phyloP scores from a whole-genome alignment of 805 yeast genomes.

The Zygotorulaspora sp. region DNA sequence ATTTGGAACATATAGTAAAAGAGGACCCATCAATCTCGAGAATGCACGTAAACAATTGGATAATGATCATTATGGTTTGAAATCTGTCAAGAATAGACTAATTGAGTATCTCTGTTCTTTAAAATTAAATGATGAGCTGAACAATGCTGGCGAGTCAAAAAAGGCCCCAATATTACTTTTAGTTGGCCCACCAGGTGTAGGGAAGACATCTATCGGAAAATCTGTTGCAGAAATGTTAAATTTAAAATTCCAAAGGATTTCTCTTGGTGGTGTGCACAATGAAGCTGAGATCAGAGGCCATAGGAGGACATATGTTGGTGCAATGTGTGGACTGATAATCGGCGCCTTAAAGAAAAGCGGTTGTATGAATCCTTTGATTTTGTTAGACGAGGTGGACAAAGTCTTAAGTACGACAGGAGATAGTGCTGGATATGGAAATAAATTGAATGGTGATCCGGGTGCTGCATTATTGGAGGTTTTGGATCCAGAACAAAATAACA shows the following conservation, averaged over 20 bases:
- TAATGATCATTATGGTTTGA: conserved; percentile 74
- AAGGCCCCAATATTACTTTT: conserved; percentile 68
- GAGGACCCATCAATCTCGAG: conserved; percentile 42
- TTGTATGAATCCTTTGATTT: conserved; percentile 75
- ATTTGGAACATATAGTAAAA: conserved; percentile 39
- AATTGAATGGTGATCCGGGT: conserved; percentile 77
- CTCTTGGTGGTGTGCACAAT: conserved; percentile 83
- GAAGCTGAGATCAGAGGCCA: conserved; percentile 90
- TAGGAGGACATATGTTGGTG: conserved; percentile 85
- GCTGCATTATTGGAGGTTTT: conserved; percentile 84
- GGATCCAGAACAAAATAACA: conserved; percentile 82
- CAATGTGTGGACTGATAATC: conserved; percentile 81
- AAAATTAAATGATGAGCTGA: conserved; percentile 42
- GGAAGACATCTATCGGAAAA: conserved; percentile 81
- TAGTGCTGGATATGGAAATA: conserved; percentile 22
- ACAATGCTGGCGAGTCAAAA: conserved; percentile 9
- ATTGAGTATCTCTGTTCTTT: conserved; percentile 77
- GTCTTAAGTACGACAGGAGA: conserved; percentile 42
- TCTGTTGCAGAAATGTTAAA: conserved; percentile 73
- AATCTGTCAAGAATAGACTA: conserved; percentile 66
- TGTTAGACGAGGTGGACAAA: conserved; percentile 84
- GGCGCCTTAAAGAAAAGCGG: conserved; percentile 74
- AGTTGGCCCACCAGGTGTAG: conserved; percentile 94
- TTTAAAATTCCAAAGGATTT: conserved; percentile 70
- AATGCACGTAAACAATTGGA: conserved; percentile 57